Percentiles rank a stretch among this genome's conserved stretches.
Evolutionary conservation across 257 asterid species (phyloP).

Genomic region (Catharanthus roseus): DNA sequence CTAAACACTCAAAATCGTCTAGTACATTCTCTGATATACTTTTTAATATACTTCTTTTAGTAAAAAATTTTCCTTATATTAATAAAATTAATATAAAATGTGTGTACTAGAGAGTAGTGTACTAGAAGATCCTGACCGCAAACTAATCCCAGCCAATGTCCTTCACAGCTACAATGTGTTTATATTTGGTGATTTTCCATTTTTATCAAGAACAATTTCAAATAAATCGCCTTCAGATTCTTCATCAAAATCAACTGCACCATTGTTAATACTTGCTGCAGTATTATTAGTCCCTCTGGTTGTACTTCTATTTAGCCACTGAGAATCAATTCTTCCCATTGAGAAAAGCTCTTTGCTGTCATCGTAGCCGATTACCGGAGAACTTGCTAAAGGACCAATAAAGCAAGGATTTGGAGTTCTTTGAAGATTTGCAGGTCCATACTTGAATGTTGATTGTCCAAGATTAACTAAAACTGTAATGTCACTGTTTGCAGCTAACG

Average conservation of each 20-base stretch:
- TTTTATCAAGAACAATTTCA: slow-evolving; percentile 68
- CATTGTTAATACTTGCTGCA: slow-evolving; percentile 3
- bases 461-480: slow-evolving; percentile 54
- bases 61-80: too few species aligned
- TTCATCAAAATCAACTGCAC: slow-evolving; percentile 20
- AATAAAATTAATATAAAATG: too few species aligned
- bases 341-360: slow-evolving; percentile 93
- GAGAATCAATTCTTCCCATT: slow-evolving; percentile 85
- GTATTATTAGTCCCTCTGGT: slow-evolving; percentile 48
- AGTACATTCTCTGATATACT: too few species aligned
- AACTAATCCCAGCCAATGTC: too few species aligned
- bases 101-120: too few species aligned
- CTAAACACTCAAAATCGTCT: too few species aligned
- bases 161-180: not conserved
- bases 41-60: too few species aligned
- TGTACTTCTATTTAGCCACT: slow-evolving; percentile 53
- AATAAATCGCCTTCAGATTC: slow-evolving; percentile 92
- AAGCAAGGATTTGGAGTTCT: slow-evolving; percentile 91
- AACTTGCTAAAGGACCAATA: slow-evolving; percentile 39
- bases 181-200: slow-evolving; percentile 48
- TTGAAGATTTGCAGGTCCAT: slow-evolving; percentile 42
- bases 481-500: slow-evolving; percentile 59
- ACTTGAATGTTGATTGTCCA: slow-evolving; percentile 74
- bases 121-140: too few species aligned
- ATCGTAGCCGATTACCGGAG: slow-evolving; percentile 59